Conservation (phyloP, 495 filamentous ascomycete genomes). For the Amphirosellinia nigrospora region DNA sequence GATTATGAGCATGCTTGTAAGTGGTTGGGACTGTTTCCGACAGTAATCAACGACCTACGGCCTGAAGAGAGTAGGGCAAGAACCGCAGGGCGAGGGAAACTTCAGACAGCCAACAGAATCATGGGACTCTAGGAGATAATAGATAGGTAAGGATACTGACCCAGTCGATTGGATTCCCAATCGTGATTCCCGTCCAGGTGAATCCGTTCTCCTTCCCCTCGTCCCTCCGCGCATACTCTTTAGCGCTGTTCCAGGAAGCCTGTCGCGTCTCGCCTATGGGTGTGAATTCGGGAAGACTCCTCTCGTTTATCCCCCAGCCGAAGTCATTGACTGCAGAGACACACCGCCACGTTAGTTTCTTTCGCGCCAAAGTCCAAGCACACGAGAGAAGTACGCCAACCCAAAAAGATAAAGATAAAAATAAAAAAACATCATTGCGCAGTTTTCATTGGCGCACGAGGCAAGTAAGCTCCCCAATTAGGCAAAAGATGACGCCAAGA, state of each 20-base stretch:
- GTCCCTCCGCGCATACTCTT: slow-evolving; percentile 39
- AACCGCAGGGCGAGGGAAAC: not conserved
- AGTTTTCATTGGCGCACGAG: not conserved
- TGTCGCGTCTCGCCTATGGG: slow-evolving; percentile 29
- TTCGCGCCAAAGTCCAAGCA: no score
- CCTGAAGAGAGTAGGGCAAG: not conserved
- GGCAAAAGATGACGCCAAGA: not conserved
- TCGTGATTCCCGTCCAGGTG: slow-evolving; percentile 50
- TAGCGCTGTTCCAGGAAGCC: slow-evolving; percentile 42
- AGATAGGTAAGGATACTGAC: slow-evolving; percentile 29
- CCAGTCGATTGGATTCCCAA: slow-evolving; percentile 50
- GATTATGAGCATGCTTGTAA: not conserved
- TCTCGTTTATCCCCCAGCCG: slow-evolving; percentile 50
- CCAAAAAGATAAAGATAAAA: not conserved
- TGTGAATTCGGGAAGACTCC: slow-evolving; percentile 31
- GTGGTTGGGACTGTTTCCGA: not conserved
- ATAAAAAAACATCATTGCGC: not conserved
- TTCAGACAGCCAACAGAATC: not conserved
- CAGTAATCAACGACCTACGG: not conserved
- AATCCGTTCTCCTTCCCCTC: slow-evolving; percentile 34
- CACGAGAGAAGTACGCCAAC: no score
- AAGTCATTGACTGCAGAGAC: slow-evolving; percentile 52
- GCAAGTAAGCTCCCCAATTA: not conserved
- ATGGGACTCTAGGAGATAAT: not conserved
- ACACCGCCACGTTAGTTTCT: not conserved